A percentile compares a stretch with the other conserved stretches of the same genome.
Evolutionary conservation across 2,329 filamentous ascomycete species (phyloP).

Genomic region (Colletotrichum tropicale): DNA sequence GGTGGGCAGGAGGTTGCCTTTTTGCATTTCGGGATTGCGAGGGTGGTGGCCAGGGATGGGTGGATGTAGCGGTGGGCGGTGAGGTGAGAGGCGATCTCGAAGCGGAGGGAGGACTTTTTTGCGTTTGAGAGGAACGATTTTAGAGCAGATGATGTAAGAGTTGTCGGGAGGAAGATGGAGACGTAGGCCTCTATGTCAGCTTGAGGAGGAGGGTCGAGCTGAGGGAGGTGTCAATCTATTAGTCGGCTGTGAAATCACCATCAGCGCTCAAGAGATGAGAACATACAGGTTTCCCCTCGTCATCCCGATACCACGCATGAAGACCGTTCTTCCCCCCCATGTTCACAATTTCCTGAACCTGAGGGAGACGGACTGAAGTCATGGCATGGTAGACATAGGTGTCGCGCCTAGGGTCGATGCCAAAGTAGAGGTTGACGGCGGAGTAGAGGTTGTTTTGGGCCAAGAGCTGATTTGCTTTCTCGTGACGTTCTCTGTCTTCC

Average conservation of each 20-base stretch:
- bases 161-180: constrained; percentile 66
- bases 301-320: constrained; percentile 53
- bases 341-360: constrained; percentile 51
- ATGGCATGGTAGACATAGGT: constrained; percentile 57
- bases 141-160: constrained; percentile 64
- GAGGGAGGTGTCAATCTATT: background rate
- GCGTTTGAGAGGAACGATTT: constrained; percentile 69
- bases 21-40: constrained; percentile 52
- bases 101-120: constrained; percentile 64
- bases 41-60: constrained; percentile 38
- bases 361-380: constrained; percentile 50
- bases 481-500: constrained; percentile 40
- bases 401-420: constrained; percentile 45
- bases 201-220: constrained; percentile 52
- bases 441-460: constrained; percentile 44
- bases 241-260: background rate
- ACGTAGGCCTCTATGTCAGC: constrained; percentile 71
- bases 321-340: constrained; percentile 49
- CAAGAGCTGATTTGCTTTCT: constrained; percentile 41
- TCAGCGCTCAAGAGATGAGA: background rate
- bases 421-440: constrained; percentile 48
- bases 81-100: constrained; percentile 62
- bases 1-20: constrained; percentile 35
- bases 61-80: constrained; percentile 55
- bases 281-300: constrained; percentile 37